phyloP scores from a whole-genome alignment of 805 yeast species.

The Wickerhamomyces bisporus region DNA sequence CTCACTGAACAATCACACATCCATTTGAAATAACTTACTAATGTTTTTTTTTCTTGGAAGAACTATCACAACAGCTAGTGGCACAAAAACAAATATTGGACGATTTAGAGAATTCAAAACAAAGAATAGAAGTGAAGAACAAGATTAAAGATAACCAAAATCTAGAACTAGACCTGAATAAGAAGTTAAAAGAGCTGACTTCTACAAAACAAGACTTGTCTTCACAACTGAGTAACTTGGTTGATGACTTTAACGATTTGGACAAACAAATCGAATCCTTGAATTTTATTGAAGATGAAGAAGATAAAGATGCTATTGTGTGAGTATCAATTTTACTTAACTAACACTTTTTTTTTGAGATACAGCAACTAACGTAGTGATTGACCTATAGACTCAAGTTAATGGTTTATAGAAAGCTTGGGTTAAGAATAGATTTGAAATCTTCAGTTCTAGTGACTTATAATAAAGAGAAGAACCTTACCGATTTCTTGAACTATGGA shows the following conservation, averaged over 20 bases:
- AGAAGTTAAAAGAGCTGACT: slow-evolving; percentile 45
- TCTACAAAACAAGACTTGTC: slow-evolving; percentile 35
- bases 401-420: slow-evolving; percentile 55
- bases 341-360: neutral
- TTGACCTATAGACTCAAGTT: slow-evolving; percentile 36
- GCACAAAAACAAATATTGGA: slow-evolving; percentile 15
- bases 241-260: slow-evolving; percentile 30
- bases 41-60: too few species aligned
- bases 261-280: slow-evolving; percentile 30
- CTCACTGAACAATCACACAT: too few species aligned
- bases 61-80: slow-evolving; percentile 13
- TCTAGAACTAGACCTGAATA: slow-evolving; percentile 46
- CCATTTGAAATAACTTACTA: too few species aligned
- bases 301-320: slow-evolving; percentile 38
- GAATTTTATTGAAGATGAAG: slow-evolving; percentile 22
- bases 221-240: slow-evolving; percentile 33
- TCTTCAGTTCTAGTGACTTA: slow-evolving; percentile 42
- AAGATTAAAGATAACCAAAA: slow-evolving; percentile 35
- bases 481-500: slow-evolving; percentile 47
- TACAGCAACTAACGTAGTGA: too few species aligned
- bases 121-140: slow-evolving; percentile 25
- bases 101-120: slow-evolving; percentile 25
- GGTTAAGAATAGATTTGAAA: slow-evolving; percentile 43
- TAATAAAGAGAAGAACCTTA: slow-evolving; percentile 39
- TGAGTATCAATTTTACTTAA: slow-evolving; percentile 1